These are phyloP conservation scores for Ensete ventricosum DNA, from an alignment of 176 grass and related monocot genomes.

Conservation along the genomic window DNA sequence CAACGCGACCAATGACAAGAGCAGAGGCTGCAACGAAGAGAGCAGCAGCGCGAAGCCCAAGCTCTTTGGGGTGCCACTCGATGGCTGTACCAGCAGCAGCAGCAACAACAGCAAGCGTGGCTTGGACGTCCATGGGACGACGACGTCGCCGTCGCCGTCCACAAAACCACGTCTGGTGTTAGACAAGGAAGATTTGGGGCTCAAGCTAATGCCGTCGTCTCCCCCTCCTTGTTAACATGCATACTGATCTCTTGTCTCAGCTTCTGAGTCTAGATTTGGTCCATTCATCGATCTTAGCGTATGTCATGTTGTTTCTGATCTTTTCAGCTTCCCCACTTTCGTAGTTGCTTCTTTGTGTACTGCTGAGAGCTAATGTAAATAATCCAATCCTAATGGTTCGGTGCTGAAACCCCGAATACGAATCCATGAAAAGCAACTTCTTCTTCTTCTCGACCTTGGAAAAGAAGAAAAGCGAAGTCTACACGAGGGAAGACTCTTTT, in stretches of 20 bases:
- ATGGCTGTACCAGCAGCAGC: slow-evolving; percentile 8
- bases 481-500: background rate
- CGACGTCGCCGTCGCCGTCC: slow-evolving; percentile 38
- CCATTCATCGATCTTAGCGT: slow-evolving; percentile 2
- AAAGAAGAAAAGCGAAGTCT: background rate
- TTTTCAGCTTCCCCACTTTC: no score
- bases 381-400: background rate
- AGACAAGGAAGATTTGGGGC: slow-evolving; percentile 47
- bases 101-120: background rate
- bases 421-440: background rate
- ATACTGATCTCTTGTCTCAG: slow-evolving; percentile 8
- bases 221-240: slow-evolving; percentile 28
- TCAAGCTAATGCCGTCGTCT: slow-evolving; percentile 35
- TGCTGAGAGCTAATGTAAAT: slow-evolving; percentile 1
- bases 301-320: no score
- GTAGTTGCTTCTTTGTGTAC: background rate
- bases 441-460: background rate
- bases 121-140: slow-evolving; percentile 15
- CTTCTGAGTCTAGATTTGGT: background rate
- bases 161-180: slow-evolving; percentile 55
- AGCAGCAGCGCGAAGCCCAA: slow-evolving; percentile 45
- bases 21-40: slow-evolving; percentile 24
- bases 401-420: background rate
- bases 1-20: background rate
- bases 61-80: slow-evolving; percentile 77